Percentiles rank a stretch among this genome's conserved stretches.
Evolutionary conservation across 495 filamentous ascomycete species (phyloP).

Genomic region (Aspergillus nidulans): DNA sequence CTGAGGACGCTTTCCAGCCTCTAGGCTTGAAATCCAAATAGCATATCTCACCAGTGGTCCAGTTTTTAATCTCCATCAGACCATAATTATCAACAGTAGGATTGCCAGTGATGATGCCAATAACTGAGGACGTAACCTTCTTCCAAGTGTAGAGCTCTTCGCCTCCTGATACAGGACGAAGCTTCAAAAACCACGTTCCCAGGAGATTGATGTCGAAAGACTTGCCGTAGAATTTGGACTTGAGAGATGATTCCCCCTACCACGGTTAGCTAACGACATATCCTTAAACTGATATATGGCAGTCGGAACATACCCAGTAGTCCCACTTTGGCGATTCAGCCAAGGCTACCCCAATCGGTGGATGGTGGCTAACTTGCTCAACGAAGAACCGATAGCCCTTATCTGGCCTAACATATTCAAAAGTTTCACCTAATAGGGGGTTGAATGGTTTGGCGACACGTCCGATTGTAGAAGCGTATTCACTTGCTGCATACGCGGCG

Average conservation of each 20-base stretch:
- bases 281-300: not conserved
- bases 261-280: not conserved
- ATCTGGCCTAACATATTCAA: slow-evolving; percentile 91
- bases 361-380: slow-evolving; percentile 98
- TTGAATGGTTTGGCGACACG: slow-evolving; percentile 99
- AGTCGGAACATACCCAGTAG: slow-evolving; percentile 61
- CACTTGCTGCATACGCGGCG: slow-evolving; percentile 88
- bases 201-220: slow-evolving; percentile 96
- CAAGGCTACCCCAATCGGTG: slow-evolving; percentile 89
- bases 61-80: slow-evolving; percentile 94
- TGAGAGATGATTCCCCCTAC: slow-evolving; percentile 87
- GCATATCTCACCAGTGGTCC: slow-evolving; percentile 87
- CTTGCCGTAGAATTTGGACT: slow-evolving; percentile 96
- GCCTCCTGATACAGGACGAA: slow-evolving; percentile 71
- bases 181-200: slow-evolving; percentile 92
- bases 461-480: slow-evolving; percentile 94
- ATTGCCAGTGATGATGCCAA: slow-evolving; percentile 95
- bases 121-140: slow-evolving; percentile 95
- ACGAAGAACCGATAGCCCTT: slow-evolving; percentile 98
- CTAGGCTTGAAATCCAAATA: slow-evolving; percentile 92
- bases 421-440: slow-evolving; percentile 91
- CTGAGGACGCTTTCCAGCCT: slow-evolving; percentile 89
- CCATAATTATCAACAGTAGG: slow-evolving; percentile 99
- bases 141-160: slow-evolving; percentile 98
- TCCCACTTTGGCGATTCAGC: slow-evolving; percentile 93